Conservation (phyloP, 1,284 basidiomycete genomes). For the Trametes hirsuta region DNA sequence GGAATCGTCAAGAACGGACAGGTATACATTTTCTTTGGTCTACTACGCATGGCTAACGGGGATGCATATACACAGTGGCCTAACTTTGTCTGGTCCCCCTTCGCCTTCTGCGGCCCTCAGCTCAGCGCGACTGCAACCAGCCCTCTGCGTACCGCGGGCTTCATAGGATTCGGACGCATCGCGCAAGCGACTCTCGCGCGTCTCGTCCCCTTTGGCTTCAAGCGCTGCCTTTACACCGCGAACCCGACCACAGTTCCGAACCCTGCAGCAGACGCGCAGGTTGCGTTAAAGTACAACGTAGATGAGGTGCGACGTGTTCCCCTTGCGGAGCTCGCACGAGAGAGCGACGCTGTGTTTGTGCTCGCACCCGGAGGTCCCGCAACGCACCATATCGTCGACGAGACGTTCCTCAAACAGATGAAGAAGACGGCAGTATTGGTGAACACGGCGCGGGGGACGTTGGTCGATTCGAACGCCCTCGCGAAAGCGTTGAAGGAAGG, state of each 20-base stretch:
- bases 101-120: conserved; percentile 79
- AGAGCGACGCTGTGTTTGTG: conserved; percentile 84
- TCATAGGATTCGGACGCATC: conserved; percentile 94
- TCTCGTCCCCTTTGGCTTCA: conserved; percentile 78
- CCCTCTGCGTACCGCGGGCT: conserved; percentile 75
- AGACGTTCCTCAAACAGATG: conserved; percentile 79
- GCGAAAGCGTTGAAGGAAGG: conserved; percentile 76
- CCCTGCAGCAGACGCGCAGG: conserved; percentile 53
- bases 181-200: conserved; percentile 80
- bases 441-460: conserved; percentile 79
- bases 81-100: conserved; percentile 79
- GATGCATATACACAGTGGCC: conserved; percentile 48
- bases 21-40: conserved; percentile 39
- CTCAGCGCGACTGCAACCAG: conserved; percentile 58
- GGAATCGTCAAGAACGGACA: conserved; percentile 69
- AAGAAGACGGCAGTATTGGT: conserved; percentile 81
- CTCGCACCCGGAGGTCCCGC: conserved; percentile 78
- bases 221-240: conserved; percentile 66
- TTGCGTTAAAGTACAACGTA: conserved; percentile 53
- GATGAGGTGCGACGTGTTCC: conserved; percentile 61
- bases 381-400: conserved; percentile 78
- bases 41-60: neutral
- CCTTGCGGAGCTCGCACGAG: conserved; percentile 67
- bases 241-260: conserved; percentile 52
- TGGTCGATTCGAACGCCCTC: conserved; percentile 90